Conservation (phyloP, 2,329 filamentous ascomycete genomes). For the Monilinia laxa region DNA sequence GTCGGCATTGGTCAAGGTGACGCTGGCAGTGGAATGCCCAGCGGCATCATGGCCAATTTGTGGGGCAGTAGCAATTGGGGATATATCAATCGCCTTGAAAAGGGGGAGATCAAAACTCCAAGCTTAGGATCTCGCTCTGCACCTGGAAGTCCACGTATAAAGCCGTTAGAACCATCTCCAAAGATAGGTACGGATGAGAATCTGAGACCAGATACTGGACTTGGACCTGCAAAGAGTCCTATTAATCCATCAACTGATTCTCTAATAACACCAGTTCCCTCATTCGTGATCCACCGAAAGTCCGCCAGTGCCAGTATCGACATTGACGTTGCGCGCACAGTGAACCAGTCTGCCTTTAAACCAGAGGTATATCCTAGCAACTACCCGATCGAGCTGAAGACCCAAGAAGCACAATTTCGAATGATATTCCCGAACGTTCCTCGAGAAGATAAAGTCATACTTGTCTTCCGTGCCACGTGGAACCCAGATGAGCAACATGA, state of each 20-base stretch:
- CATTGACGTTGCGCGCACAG: slow-evolving; percentile 42
- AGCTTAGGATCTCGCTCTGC: slow-evolving; percentile 30
- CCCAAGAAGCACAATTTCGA: slow-evolving; percentile 90
- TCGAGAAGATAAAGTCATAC: slow-evolving; percentile 75
- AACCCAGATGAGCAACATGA: slow-evolving; percentile 71
- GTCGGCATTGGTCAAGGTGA: slow-evolving; percentile 61
- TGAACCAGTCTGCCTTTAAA: slow-evolving; percentile 30
- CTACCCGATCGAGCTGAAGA: slow-evolving; percentile 79
- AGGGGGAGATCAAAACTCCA: slow-evolving; percentile 48
- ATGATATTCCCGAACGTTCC: slow-evolving; percentile 83
- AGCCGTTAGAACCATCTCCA: slow-evolving; percentile 34
- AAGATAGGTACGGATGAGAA: slow-evolving; percentile 36
- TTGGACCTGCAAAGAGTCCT: slow-evolving; percentile 27
- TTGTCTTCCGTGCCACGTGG: slow-evolving; percentile 92
- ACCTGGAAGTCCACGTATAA: slow-evolving; percentile 33
- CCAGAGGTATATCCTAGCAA: slow-evolving; percentile 61
- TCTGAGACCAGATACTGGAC: slow-evolving; percentile 33
- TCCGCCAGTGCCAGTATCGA: slow-evolving; percentile 34
- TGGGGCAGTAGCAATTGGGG: slow-evolving; percentile 90
- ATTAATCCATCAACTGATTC: slow-evolving; percentile 34
- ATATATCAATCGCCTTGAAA: slow-evolving; percentile 60
- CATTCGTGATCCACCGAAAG: slow-evolving; percentile 34
- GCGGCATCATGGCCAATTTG: slow-evolving; percentile 85
- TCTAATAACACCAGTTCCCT: slow-evolving; percentile 19
- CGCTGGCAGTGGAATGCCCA: slow-evolving; percentile 70